These are phyloP conservation scores for Sungouiozyma intestinalis DNA, from an alignment of 805 yeast genomes.

Conservation along the genomic window DNA sequence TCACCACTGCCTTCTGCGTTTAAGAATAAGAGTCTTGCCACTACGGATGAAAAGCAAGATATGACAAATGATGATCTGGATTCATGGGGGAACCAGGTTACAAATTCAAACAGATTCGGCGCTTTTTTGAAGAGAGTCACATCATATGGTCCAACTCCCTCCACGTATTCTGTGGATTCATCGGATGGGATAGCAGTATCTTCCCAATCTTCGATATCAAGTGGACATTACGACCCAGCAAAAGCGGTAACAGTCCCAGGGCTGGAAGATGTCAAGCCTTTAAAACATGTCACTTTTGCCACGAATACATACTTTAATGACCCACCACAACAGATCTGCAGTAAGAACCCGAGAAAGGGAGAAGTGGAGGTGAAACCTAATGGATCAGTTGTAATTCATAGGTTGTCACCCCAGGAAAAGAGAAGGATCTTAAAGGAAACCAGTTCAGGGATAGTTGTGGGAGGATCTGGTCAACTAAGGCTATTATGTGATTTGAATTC, in stretches of 20 bases:
- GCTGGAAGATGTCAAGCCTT: slow-evolving; percentile 29
- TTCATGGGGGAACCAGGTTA: slow-evolving; percentile 2
- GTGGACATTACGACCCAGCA: slow-evolving; percentile 11
- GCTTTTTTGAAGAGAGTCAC: slow-evolving; percentile 27
- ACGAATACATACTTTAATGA: slow-evolving; percentile 65
- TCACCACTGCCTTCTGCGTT: slow-evolving; percentile 43
- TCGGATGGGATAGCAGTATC: neutral
- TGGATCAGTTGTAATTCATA: slow-evolving; percentile 45
- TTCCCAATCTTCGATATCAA: neutral
- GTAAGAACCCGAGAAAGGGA: slow-evolving; percentile 69
- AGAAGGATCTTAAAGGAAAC: slow-evolving; percentile 33
- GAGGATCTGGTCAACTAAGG: slow-evolving; percentile 62
- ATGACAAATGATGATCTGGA: neutral
- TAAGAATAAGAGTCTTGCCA: slow-evolving; percentile 1
- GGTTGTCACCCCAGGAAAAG: slow-evolving; percentile 45
- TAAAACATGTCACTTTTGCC: slow-evolving; percentile 68
- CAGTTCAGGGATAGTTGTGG: slow-evolving; percentile 67
- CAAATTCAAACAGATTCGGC: slow-evolving; percentile 23
- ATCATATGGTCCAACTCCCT: slow-evolving; percentile 12
- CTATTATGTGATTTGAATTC: slow-evolving; percentile 20
- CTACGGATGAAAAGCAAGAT: neutral
- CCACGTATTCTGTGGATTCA: slow-evolving; percentile 3
- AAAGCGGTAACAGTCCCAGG: slow-evolving; percentile 30
- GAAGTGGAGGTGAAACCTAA: slow-evolving; percentile 57
- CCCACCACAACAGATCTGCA: slow-evolving; percentile 87